phyloP scores from a whole-genome alignment of 495 filamentous ascomycete genomes.

The Tuber calosporum region DNA sequence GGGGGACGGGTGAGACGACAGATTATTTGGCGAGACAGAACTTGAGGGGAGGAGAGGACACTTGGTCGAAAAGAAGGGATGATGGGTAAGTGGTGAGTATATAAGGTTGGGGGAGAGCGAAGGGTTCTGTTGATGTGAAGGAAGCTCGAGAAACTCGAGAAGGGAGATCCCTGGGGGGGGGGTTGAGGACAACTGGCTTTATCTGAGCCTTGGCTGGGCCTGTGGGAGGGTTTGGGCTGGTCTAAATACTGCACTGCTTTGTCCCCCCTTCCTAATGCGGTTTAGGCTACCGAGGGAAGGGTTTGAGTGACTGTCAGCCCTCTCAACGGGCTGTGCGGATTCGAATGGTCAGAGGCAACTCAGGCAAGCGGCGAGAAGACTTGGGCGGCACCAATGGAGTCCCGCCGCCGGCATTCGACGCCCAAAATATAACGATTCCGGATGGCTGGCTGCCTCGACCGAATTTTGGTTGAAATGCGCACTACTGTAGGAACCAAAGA shows the following conservation, averaged over 20 bases:
- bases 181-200: constrained; percentile 4
- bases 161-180: background rate
- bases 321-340: background rate
- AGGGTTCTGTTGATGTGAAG: background rate
- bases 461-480: background rate
- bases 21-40: background rate
- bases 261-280: background rate
- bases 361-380: background rate
- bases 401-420: background rate
- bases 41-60: background rate
- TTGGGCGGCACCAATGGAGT: background rate
- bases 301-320: background rate
- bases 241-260: background rate
- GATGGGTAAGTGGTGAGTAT: background rate
- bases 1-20: background rate
- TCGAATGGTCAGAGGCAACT: background rate
- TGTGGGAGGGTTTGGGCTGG: background rate
- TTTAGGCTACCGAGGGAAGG: background rate
- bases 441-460: background rate
- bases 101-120: background rate
- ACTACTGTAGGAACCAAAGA: background rate
- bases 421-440: background rate
- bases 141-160: background rate
- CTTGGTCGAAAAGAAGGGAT: background rate
- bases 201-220: background rate